Percentiles rank a stretch among this genome's conserved stretches.
Evolutionary conservation across 208 protist genomes (phyloP).

Genomic region (Kentomonas sorsogonicus): DNA sequence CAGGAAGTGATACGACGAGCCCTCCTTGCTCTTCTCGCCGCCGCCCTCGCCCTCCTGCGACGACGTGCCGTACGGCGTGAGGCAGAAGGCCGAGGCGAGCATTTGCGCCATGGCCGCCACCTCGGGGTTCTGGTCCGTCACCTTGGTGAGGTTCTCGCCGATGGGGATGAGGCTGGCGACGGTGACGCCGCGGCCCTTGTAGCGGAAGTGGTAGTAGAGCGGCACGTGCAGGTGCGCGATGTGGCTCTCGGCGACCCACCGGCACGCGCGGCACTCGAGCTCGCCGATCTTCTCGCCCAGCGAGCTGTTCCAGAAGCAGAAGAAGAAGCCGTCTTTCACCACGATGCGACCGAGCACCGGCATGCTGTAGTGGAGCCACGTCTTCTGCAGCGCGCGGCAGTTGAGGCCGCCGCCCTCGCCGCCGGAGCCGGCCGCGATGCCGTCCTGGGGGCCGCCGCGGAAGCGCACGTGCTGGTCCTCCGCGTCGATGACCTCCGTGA

Average conservation of each 20-base stretch:
- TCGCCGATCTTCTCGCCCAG: constrained; percentile 32
- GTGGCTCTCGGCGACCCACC: constrained; percentile 33
- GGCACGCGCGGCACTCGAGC: constrained; percentile 40
- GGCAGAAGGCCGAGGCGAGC: constrained; percentile 34
- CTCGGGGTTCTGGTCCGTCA: constrained; percentile 38
- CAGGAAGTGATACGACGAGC: constrained; percentile 28
- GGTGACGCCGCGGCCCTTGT: constrained; percentile 48
- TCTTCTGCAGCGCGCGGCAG: constrained; percentile 13
- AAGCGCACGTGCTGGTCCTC: constrained; percentile 16
- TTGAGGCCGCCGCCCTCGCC: constrained; percentile 16
- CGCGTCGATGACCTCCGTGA: constrained; percentile 28
- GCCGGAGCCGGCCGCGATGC: constrained; percentile 6
- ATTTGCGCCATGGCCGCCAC: constrained; percentile 39
- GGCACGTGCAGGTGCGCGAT: constrained; percentile 39
- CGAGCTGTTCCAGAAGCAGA: constrained; percentile 39
- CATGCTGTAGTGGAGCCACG: constrained; percentile 29
- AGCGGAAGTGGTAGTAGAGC: constrained; percentile 40
- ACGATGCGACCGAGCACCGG: constrained; percentile 30
- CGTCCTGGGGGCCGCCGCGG: neutral
- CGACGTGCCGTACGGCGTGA: constrained; percentile 24
- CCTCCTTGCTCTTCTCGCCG: constrained; percentile 13
- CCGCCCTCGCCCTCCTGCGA: constrained; percentile 7
- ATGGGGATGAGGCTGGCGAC: constrained; percentile 25
- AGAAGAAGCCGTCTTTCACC: constrained; percentile 38
- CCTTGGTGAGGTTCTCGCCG: constrained; percentile 23